phyloP scores from a whole-genome alignment of 768 basidiomycete species.

The Russula sp. region DNA sequence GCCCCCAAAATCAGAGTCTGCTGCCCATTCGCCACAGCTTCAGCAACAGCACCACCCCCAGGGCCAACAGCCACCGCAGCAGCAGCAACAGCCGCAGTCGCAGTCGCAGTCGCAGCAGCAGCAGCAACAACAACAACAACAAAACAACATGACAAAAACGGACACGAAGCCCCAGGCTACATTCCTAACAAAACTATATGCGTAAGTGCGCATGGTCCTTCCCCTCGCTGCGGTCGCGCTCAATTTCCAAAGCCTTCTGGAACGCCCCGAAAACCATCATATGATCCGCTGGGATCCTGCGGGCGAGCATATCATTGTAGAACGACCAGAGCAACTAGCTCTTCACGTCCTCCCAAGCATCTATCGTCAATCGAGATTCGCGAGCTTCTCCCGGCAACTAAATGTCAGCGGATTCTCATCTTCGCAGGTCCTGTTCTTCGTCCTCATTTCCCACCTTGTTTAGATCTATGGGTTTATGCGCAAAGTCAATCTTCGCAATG shows the following conservation, averaged over 20 bases:
- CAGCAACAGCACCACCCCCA: constrained; percentile 17
- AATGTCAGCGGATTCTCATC: constrained; percentile 53
- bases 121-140: constrained; percentile 15
- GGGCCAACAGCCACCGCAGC: constrained; percentile 7
- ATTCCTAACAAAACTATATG: constrained; percentile 96
- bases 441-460: constrained; percentile 30
- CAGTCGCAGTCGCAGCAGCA: constrained; percentile 12
- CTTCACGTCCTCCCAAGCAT: constrained; percentile 91
- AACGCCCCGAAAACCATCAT: constrained; percentile 89
- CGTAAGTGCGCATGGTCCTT: constrained; percentile 50
- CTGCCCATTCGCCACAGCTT: constrained; percentile 25
- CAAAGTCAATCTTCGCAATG: constrained; percentile 93
- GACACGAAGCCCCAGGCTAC: constrained; percentile 43
- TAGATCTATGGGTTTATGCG: constrained; percentile 99
- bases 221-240: constrained; percentile 6
- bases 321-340: constrained; percentile 89
- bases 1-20: constrained; percentile 28
- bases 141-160: constrained; percentile 24
- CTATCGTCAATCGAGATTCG: constrained; percentile 95
- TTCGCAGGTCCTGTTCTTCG: constrained; percentile 28
- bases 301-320: constrained; percentile 94
- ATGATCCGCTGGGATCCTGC: constrained; percentile 97
- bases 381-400: constrained; percentile 95
- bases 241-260: constrained; percentile 60
- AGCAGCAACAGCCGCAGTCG: constrained; percentile 9